Percentiles rank a stretch among this genome's conserved stretches.
Conservation (phyloP, 1,139 yeast genomes). For the Dujonia santamariae region DNA sequence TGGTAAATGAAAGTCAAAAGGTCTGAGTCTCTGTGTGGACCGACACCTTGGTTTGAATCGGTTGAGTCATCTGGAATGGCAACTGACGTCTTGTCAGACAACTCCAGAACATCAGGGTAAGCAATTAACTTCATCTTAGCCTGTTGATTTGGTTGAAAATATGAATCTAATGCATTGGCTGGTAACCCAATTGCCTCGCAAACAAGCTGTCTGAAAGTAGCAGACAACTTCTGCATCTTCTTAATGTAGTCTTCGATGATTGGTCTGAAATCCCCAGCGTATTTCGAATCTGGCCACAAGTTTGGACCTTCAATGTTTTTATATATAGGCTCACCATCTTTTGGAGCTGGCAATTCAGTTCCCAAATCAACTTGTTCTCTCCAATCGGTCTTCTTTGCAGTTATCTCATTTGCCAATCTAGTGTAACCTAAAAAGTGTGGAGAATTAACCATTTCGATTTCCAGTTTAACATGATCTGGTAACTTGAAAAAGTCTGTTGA, state of each 20-base stretch:
- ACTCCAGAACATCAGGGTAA: slow-evolving; percentile 41
- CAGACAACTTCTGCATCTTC: slow-evolving; percentile 46
- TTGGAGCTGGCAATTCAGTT: slow-evolving; percentile 45
- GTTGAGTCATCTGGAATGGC: slow-evolving; percentile 38
- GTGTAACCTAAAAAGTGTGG: slow-evolving; percentile 71
- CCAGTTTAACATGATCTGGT: slow-evolving; percentile 49
- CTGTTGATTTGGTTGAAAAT: slow-evolving; percentile 51
- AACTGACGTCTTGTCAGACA: slow-evolving; percentile 24
- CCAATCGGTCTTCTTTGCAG: slow-evolving; percentile 59
- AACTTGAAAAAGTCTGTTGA: slow-evolving; percentile 51
- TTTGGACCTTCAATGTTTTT: slow-evolving; percentile 64
- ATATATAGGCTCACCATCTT: slow-evolving; percentile 38
- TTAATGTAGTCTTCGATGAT: slow-evolving; percentile 43
- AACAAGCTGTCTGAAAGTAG: slow-evolving; percentile 42
- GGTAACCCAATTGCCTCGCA: slow-evolving; percentile 55
- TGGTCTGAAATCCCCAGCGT: slow-evolving; percentile 50
- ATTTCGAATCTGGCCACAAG: slow-evolving; percentile 50
- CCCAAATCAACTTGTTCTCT: slow-evolving; percentile 70
- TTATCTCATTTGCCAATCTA: slow-evolving; percentile 62
- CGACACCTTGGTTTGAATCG: slow-evolving; percentile 51
- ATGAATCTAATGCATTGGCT: slow-evolving; percentile 41
- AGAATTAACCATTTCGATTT: slow-evolving; percentile 57
- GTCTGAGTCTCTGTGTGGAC: slow-evolving; percentile 73
- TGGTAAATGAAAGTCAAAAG: slow-evolving; percentile 60
- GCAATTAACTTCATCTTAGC: slow-evolving; percentile 54